Base-by-base conservation (phyloP, 2,329 filamentous ascomycete species). In the Reticulascus tulasneorum region DNA sequence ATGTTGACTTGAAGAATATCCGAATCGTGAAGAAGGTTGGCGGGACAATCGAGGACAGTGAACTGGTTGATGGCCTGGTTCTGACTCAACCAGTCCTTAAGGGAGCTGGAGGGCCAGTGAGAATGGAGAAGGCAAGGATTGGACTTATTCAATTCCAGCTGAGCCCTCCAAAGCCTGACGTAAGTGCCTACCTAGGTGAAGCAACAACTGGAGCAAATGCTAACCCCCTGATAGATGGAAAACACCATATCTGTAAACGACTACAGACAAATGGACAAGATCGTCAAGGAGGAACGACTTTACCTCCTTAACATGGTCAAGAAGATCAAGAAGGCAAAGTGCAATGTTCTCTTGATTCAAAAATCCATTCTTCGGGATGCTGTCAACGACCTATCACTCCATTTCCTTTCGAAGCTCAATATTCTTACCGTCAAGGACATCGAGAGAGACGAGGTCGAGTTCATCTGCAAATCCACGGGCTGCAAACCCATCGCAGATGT, bases 321-420 rank as follows among this genome's bases (percentile, higher is more conserved):
- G 79, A 98, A 97, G 77, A 98, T 98, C 66, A 96, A 97, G 72
- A 98, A 97, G 77, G 90, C 93, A 50, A 98, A 97, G 74, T 98
- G 93, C 71, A 98, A 98, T 55, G 93, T 98, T 27, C 81, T 97
- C 28, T 75, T 98, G 50, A 97, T 98, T 52, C 93, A 98, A 60
- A 98, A 98, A 70, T 97, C 91, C 11, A 98, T 98, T 52, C 80
- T 98, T 40, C 83, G 93, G 52, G 93, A 98, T 56, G 93, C 93
- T 23, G 90, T 98, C 62, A 98, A 98, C 70, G 93, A 98, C 54
- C 77, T 98, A 40, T 94, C 88, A 45, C 77, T 98, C 47, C 93
- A 98, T 69, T 98, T 98, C 77, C 76, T 98, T 47, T 88, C 93
- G 54, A 95, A 96, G 64, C 83, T 97, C 46, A 91, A 91, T 66